Evolutionary conservation across 2,329 filamentous ascomycete species (phyloP), one percentile per base, ranked within the genome.

Genomic region (Onygena corvina): DNA sequence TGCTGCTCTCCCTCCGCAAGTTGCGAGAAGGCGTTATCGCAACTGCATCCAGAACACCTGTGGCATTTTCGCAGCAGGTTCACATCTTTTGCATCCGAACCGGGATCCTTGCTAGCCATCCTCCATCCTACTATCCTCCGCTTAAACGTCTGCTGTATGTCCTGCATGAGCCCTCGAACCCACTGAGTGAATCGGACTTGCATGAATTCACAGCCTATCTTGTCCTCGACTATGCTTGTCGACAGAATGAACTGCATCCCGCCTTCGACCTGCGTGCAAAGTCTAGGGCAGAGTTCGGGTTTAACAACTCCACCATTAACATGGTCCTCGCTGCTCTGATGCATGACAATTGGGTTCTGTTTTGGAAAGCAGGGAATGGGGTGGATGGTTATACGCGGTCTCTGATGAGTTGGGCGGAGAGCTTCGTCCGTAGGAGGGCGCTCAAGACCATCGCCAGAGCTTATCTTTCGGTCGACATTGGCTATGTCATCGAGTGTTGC

Each of bases 41-140:
- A 50, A 68, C 67, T n/a, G 61, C 86, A 9, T 81, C 84, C 6
- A 79, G 80, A 48, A 80, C 89, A 16, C 71, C 75, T 30, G 85
- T 94, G 61, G 73, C 78, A 47, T 98, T 98, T 66, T 82, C 90
- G 1, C 80, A 84, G n/a, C 81, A 88, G 57, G 86, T 82, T 12
- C 94, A 96, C 67, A 80, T 94, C 54, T 96, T 96, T 72, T 87
- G 86, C 59, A 86, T 94, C 58, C 83, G 89, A 49, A 75, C 89
- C 21, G 81, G 85, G 20, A 82, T 98, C 54, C 76, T 94, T 29
- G 80, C 84, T 50, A 80, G 81, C 55, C 83, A 93, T 58, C 84
- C 83, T 57, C 86, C 94, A 57, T 88, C 88, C 1, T 98, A 96
- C 64, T 83, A 90, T 55, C 87, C 90, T 0, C 87, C 90, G 1